These are phyloP conservation scores for Kwoniella europaea DNA, from an alignment of 768 basidiomycete species.

Conservation along the genomic window DNA sequence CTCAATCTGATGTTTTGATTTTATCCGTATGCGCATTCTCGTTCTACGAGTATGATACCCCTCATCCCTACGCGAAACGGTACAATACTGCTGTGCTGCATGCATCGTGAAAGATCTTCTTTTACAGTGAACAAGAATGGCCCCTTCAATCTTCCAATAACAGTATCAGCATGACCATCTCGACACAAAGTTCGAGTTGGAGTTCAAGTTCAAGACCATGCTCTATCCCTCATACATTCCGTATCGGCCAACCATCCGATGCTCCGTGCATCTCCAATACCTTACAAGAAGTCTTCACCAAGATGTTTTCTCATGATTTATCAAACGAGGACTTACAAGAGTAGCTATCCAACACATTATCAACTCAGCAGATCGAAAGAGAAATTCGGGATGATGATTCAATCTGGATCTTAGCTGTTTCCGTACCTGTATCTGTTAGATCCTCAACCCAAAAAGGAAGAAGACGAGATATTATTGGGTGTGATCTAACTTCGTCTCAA, in stretches of 20 bases:
- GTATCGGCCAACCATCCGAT: neutral
- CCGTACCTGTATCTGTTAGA: neutral
- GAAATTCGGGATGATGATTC: conserved; percentile 14
- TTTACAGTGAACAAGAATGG: too few species aligned
- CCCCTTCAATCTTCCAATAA: too few species aligned
- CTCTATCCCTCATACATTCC: neutral
- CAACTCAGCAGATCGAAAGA: neutral
- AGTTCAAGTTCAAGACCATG: neutral
- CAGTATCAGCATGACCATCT: too few species aligned
- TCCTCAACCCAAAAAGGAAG: neutral
- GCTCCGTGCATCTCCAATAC: neutral
- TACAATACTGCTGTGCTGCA: too few species aligned
- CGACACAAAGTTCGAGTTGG: neutral
- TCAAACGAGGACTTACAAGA: conserved; percentile 29
- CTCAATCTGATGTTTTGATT: too few species aligned
- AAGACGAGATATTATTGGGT: conserved; percentile 16
- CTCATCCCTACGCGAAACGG: too few species aligned
- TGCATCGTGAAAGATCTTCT: too few species aligned
- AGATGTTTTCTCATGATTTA: neutral
- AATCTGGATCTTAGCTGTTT: conserved; percentile 15
- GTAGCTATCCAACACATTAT: conserved; percentile 29
- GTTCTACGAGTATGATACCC: too few species aligned
- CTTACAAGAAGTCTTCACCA: neutral
- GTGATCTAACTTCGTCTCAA: conserved; percentile 9
- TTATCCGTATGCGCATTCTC: too few species aligned